A percentile compares a stretch with the other conserved stretches of the same genome.
Evolutionary conservation across 805 yeast genomes (phyloP).

Genomic region (Ogataea haglerorum): DNA sequence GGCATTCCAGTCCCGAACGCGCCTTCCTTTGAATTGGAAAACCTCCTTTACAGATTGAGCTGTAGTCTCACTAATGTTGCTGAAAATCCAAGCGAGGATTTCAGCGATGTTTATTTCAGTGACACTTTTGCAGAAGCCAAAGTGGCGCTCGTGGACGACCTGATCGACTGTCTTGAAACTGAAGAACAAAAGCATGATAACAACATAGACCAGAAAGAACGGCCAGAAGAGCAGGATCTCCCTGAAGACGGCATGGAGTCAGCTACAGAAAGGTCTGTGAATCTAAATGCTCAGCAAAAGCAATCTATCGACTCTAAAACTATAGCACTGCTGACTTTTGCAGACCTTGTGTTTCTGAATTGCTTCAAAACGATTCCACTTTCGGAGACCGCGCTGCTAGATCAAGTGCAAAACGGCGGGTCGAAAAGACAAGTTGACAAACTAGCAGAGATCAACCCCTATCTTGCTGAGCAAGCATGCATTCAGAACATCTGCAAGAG

Average conservation of each 20-base stretch:
- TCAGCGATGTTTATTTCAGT: constrained; percentile 27
- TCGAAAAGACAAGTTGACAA: neutral
- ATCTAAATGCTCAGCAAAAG: neutral
- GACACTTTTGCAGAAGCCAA: constrained; percentile 17
- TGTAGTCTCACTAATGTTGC: constrained; percentile 13
- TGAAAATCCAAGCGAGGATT: constrained; percentile 22
- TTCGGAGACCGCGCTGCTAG: constrained; percentile 8
- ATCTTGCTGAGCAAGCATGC: constrained; percentile 9
- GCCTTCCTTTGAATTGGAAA: constrained; percentile 24
- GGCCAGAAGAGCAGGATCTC: neutral
- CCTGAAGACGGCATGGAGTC: neutral
- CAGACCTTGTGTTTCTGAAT: constrained; percentile 18
- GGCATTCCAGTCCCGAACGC: constrained; percentile 18
- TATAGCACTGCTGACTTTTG: constrained; percentile 14
- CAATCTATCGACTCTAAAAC: constrained; percentile 1
- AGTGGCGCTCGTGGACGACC: constrained; percentile 11
- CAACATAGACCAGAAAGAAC: neutral
- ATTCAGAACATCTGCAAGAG: constrained; percentile 7
- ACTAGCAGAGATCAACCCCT: constrained; percentile 6
- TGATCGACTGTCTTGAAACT: constrained; percentile 6
- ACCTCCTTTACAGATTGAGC: constrained; percentile 20
- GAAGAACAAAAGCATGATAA: neutral
- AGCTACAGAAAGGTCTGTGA: neutral
- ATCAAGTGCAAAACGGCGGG: neutral
- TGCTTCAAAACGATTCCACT: constrained; percentile 14